These are phyloP conservation scores for Fusarium dlaminii DNA, from an alignment of 2,329 filamentous ascomycete genomes.

Conservation along the genomic window DNA sequence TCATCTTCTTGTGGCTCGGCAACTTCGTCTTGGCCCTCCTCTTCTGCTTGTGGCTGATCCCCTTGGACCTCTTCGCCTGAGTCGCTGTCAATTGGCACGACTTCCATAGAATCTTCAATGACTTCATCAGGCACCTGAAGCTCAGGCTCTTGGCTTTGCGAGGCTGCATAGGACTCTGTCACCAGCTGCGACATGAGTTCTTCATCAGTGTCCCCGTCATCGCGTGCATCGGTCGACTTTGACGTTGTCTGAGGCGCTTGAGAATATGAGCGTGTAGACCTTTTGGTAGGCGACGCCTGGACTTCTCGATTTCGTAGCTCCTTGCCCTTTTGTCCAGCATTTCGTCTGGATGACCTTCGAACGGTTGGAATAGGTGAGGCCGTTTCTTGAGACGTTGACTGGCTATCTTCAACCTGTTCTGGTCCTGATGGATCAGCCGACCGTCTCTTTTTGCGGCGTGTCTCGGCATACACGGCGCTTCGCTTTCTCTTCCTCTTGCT, in stretches of 20 bases:
- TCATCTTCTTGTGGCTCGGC: neutral
- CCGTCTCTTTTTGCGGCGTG: slow-evolving; percentile 45
- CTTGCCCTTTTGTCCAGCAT: slow-evolving; percentile 30
- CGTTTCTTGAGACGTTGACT: slow-evolving; percentile 30
- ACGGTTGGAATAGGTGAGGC: slow-evolving; percentile 30
- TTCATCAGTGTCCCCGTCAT: slow-evolving; percentile 51
- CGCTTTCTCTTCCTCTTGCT: slow-evolving; percentile 47
- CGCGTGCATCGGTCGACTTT: slow-evolving; percentile 14
- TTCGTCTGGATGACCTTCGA: slow-evolving; percentile 40
- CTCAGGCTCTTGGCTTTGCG: slow-evolving; percentile 44
- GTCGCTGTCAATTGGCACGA: slow-evolving; percentile 11
- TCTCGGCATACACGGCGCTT: slow-evolving; percentile 28
- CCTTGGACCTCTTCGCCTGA: neutral
- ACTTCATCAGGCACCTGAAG: slow-evolving; percentile 4
- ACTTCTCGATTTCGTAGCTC: slow-evolving; percentile 10
- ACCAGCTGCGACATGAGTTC: slow-evolving; percentile 55
- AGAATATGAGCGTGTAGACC: slow-evolving; percentile 1
- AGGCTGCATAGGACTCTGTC: slow-evolving; percentile 52
- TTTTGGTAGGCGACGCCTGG: slow-evolving; percentile 21
- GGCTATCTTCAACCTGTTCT: slow-evolving; percentile 28
- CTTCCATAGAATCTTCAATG: slow-evolving; percentile 39
- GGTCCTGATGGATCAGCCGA: slow-evolving; percentile 27
- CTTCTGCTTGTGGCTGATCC: neutral
- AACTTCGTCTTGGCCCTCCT: slow-evolving; percentile 1
- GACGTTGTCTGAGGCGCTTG: slow-evolving; percentile 1